Evolutionary conservation across 2,329 filamentous ascomycete species (phyloP), one percentile per base, ranked within the genome.

Genomic region (Trichoderma guizhouense): DNA sequence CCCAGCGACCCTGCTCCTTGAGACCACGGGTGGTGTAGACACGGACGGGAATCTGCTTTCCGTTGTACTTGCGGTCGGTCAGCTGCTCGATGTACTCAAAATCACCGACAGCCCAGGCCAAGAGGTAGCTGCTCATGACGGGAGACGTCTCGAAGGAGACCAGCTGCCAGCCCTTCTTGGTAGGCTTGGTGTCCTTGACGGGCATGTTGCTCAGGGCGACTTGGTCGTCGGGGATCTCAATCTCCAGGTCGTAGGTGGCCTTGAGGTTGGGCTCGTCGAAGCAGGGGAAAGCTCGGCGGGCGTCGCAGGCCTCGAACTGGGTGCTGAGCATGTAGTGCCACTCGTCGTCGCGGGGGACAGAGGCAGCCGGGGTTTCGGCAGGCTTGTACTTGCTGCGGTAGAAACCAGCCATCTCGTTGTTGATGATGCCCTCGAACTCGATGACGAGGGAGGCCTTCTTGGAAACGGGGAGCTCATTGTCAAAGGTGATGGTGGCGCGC

Each of bases 191-290:
- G 66, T 87, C 86, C 85, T 94, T 95, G 81, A 94, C 91, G 3
- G 94, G 94, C 95, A 98, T 98, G 84, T 98, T 98, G 84, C 93
- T 97, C 60, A 98, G 86, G 15, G 94, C 96, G 53, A 94, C 91
- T 82, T 96, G 92, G 76, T 95, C 93, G 61, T 92, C 91, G 18
- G 96, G 95, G 61, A 98, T 88, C 84, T 98, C 95, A 74, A 99
- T 92, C 78, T 94, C 88, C 72, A 99, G 93, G 81, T 98, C 95
- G 79, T 98, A 98, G 3, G 94, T 95, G 12, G 96, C 94, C 84
- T 99, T 99, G 75, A 98, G 88, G 78, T 97, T 97, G 55, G 96
- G 96, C 84, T 99, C 96, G 79, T 99, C 96, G 79, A 98, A 98
- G 84, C 96, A 99, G 62, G 96, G 96, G 83, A 99, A 98, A 9